Evolutionary conservation across 148 eudicot genomes (phyloP), one percentile per base, ranked within the genome.

Genomic region (Nepenthes gracilis): DNA sequence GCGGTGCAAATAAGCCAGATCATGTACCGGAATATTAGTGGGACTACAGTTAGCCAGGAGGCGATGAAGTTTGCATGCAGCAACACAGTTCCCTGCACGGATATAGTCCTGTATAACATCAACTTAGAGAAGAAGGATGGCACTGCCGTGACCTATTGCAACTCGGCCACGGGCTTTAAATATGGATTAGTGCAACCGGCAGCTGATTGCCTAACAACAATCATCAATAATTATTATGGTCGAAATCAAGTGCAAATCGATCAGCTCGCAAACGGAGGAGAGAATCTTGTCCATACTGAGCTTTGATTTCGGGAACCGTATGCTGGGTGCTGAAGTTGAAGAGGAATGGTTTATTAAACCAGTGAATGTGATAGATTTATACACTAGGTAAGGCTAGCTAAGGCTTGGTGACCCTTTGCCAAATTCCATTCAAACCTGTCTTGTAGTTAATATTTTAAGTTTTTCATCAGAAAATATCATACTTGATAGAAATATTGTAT

Each of bases 21-120:
- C 13, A 66, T 93, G 81, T 88, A 86, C 72, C 70, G 77, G 64
- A 84, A 84, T 76, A 81, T 93, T 36, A 86, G 81, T 32, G 96
- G 99, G 59, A 88, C 91, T 7, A 84, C 92, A 32, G 78, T 66
- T 70, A 86, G 85, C 66, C 63, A 78, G 71, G 63, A 59, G 55
- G 96, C 96, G 33, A 88, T 88, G 82, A 84, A 82, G 70, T 93
- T 93, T 62, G 91, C 85, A 2, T 93, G 98, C 78, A 88, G 98
- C 47, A 83, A 93, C 74, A 61, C 77, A 3, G 78, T 79, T 58
- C 99, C 99, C 5, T 93, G 99, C 83, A 70, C 62, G 38, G 64
- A 84, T 71, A 86, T 86, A 15, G 75, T 89, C 59, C 77, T 88
- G 48, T 76, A 88, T 68, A 82, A 83, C 72, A 75, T 86, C 64